Evolutionary conservation across 805 yeast genomes (phyloP).

Genomic region (Wickerhamomyces bisporus): DNA sequence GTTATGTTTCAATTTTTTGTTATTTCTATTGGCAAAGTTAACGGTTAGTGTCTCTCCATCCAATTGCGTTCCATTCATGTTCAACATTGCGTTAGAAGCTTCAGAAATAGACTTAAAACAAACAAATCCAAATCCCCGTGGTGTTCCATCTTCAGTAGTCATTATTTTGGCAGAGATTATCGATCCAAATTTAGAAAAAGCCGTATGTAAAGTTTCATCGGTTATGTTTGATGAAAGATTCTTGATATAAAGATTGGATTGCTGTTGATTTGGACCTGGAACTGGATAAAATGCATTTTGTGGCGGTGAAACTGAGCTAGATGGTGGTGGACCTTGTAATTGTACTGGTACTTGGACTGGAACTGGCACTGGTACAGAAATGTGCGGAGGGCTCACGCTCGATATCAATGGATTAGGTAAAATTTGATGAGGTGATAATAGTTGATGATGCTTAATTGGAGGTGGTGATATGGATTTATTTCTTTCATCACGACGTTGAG

Average conservation of each 20-base stretch:
- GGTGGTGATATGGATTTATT: slow-evolving; percentile 8
- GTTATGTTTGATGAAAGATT: slow-evolving; percentile 46
- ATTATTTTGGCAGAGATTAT: slow-evolving; percentile 49
- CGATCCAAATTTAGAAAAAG: slow-evolving; percentile 42
- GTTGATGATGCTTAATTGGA: slow-evolving; percentile 1
- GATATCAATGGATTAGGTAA: not conserved
- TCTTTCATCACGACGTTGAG: slow-evolving; percentile 38
- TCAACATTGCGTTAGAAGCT: slow-evolving; percentile 61
- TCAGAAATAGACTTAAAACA: slow-evolving; percentile 57
- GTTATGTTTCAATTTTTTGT: slow-evolving; percentile 35
- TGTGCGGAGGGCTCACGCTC: too few species aligned
- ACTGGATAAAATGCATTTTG: slow-evolving; percentile 28
- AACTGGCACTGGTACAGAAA: too few species aligned
- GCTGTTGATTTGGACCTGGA: slow-evolving; percentile 48
- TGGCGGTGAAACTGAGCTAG: not conserved
- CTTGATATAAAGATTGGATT: slow-evolving; percentile 65
- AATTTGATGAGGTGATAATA: not conserved
- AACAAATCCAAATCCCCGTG: slow-evolving; percentile 76
- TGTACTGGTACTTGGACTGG: not conserved
- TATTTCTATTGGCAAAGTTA: slow-evolving; percentile 71
- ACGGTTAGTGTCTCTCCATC: slow-evolving; percentile 53
- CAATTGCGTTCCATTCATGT: slow-evolving; percentile 53
- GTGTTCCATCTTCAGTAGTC: slow-evolving; percentile 34
- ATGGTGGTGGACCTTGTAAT: too few species aligned
- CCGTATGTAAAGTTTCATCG: slow-evolving; percentile 41